Base-by-base conservation (phyloP, 2,329 filamentous ascomycete species). In the Talaromyces sp. region DNA sequence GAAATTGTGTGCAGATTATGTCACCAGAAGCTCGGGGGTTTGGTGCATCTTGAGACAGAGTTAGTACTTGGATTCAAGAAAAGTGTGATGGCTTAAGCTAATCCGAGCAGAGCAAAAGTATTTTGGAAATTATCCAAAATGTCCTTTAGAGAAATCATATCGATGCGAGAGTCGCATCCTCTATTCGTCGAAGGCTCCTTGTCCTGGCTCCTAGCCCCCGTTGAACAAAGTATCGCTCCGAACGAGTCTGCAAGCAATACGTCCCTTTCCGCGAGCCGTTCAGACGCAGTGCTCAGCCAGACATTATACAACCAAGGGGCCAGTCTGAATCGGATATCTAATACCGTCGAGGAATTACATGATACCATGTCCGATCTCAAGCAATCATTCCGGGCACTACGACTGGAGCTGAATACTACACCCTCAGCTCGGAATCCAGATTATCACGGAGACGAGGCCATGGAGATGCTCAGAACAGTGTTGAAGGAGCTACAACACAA, bases 281-380 rank as follows among this genome's bases (percentile, higher is more conserved):
- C 70, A 9, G 70, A 71, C 43, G 62, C 69, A 5, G 70, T 69
- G 2, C 67, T 78, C 66, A 71, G 73, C 58, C 73, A 73, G 37
- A 74, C 78, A 35, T 76, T 78, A 57, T 73, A 76, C 58, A 72
- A 76, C 37, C 77, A 79, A 31, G 75, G 74, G 3, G 67, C 74
- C 50, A 78, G 71, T 63, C 73, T 78, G 35, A 74, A 77, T 64
- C 73, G 75, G 52, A 78, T 79, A 14, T 76, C 76, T 6, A 78
- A 66, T 59, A 78, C 77, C 3, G 76, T 79, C 43, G 75, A 73
- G 62, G 73, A 75, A 49, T 69, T 78, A 4, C 75, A 78, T 41
- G 76, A 78, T 65, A 78, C 76, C 11, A 79, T 79, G 76, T 70
- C 71, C 35, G 77, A 78, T 65, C 65, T 79, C 33, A 78, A 78